A percentile compares a stretch with the other conserved stretches of the same genome.
Evolutionary conservation across 495 filamentous ascomycete species (phyloP).

Genomic region (Xeromyces bisporus): DNA sequence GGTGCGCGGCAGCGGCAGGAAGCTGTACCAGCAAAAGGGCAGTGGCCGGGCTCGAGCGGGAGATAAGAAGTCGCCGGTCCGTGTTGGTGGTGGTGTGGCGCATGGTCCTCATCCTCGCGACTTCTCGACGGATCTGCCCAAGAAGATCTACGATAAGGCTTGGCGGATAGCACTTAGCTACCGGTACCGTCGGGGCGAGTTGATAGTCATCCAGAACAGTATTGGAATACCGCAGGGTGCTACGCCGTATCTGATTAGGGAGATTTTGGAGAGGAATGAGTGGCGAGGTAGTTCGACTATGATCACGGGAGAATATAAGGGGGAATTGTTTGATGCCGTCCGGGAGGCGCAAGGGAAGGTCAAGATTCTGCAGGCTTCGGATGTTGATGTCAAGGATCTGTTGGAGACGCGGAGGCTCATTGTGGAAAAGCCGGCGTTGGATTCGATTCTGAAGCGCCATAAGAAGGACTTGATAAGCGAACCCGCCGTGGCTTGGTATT

Average conservation of each 20-base stretch:
- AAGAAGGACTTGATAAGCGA: constrained; percentile 46
- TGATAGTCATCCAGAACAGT: constrained; percentile 64
- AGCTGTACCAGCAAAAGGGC: constrained; percentile 75
- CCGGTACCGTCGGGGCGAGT: constrained; percentile 67
- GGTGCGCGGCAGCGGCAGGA: constrained; percentile 62
- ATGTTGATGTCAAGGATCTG: constrained; percentile 90
- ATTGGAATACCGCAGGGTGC: constrained; percentile 42
- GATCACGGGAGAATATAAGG: constrained; percentile 37
- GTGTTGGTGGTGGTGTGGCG: constrained; percentile 69
- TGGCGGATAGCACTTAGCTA: constrained; percentile 92
- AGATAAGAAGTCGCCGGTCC: constrained; percentile 64
- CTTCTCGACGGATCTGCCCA: constrained; percentile 66
- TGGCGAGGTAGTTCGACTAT: constrained; percentile 69
- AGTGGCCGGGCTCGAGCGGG: constrained; percentile 63
- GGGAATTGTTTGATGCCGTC: constrained; percentile 31
- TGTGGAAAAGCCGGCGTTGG: constrained; percentile 69
- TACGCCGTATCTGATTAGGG: constrained; percentile 37
- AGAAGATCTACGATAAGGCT: constrained; percentile 88
- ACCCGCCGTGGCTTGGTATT: constrained; percentile 21
- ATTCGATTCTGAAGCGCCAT: constrained; percentile 55
- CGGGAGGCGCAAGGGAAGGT: constrained; percentile 45
- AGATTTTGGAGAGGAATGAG: constrained; percentile 51
- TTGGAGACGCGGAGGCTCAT: constrained; percentile 70
- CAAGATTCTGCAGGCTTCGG: constrained; percentile 43
- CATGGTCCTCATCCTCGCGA: constrained; percentile 79